Evolutionary conservation across 441 rosid genomes (phyloP), one percentile per base, ranked within the genome.

Genomic region (Adansonia rubrostipa): DNA sequence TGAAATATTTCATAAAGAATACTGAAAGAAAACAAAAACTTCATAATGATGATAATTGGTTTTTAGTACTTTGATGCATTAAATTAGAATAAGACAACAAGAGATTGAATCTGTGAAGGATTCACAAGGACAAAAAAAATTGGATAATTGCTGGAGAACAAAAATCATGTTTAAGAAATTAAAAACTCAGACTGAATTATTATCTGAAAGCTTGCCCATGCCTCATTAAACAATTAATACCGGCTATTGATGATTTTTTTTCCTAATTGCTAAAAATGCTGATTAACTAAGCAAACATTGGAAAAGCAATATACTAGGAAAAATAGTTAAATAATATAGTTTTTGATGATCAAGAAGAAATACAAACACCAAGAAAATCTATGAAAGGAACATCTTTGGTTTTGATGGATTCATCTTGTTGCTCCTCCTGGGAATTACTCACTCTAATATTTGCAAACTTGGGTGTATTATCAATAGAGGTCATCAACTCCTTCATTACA

Each of bases 321-420:
- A 42, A 77, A 28, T 45, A 74, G 22, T 40, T 75, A 73, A 74
- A 48, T 69, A 75, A 65, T 42, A 20, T 11, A 9, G n/a, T 15
- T 53, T 68, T 65, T 24, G 76, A 78, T 61, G 79, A 77, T 86
- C 85, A 88, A 82, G 88, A 87, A 81, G 91, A 80, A 66, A 90
- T 87, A 81, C 89, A 85, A 57, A 86, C 89, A 45, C 89, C 89
- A 64, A 86, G 87, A 68, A 86, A 86, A 76, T 84, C 89, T 66
- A 86, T 86, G 84, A 86, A 84, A 36, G 86, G 87, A 78, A 81
- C 83, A 64, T 79, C 80, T 77, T 82, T 82, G 22, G 50, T 78
- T 77, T 85, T 79, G 70, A 81, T 74, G 47, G 89, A 81, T 56
- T 81, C 82, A 24, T 81, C 83, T 42, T 71, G 82, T 71, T 81